Conservation (phyloP, 2,329 filamentous ascomycete genomes). For the Aspergillus hiratsukae region DNA sequence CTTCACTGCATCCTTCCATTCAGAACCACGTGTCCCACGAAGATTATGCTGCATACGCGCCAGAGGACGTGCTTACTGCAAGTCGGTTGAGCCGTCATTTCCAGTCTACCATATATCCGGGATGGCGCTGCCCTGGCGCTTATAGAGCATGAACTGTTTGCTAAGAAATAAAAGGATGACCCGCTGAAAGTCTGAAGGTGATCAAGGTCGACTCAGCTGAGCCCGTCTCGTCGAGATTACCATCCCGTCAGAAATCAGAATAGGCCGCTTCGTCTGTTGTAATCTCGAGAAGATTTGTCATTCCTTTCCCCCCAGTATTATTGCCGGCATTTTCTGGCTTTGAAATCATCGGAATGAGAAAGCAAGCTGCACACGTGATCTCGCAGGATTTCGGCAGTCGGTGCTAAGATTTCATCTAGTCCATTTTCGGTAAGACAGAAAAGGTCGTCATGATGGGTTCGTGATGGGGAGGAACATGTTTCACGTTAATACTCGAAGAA, state of each 20-base stretch:
- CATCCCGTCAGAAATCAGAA: neutral
- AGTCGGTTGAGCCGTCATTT: constrained; percentile 2
- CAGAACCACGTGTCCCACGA: constrained; percentile 16
- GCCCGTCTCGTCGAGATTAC: neutral
- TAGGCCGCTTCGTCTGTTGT: neutral
- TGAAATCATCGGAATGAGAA: neutral
- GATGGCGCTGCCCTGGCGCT: constrained; percentile 13
- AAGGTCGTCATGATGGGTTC: neutral
- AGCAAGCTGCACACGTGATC: constrained; percentile 8
- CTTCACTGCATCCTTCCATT: constrained; percentile 12
- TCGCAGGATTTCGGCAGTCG: constrained; percentile 3
- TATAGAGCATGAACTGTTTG: constrained; percentile 1
- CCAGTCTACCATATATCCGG: constrained; percentile 7
- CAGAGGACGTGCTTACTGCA: constrained; percentile 6
- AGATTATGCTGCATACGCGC: constrained; percentile 14
- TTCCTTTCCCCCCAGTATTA: no score
- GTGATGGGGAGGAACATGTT: neutral
- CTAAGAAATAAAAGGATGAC: neutral
- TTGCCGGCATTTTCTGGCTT: no score
- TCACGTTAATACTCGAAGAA: neutral
- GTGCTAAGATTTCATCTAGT: neutral
- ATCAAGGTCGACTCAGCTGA: neutral
- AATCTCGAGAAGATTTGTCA: neutral
- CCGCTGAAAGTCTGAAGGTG: neutral
- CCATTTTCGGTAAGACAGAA: neutral